A percentile compares a stretch with the other conserved stretches of the same genome.
Conservation (phyloP, 1,139 yeast species). For the Candida buenavistaensis region DNA sequence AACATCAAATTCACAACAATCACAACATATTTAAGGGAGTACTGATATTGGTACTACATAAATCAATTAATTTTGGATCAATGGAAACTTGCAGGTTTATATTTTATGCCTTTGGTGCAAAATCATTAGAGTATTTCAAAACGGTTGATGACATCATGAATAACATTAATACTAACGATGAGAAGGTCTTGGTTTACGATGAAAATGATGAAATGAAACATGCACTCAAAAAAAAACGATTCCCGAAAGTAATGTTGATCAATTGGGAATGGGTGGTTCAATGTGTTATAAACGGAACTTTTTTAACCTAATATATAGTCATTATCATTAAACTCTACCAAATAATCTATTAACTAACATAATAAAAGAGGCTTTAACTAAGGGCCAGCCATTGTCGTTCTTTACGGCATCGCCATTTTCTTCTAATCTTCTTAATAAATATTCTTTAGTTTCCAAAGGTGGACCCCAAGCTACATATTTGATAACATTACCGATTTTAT, state of each 20-base stretch:
- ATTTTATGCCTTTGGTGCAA: conserved; percentile 49
- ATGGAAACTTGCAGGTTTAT: conserved; percentile 44
- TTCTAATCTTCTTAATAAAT: conserved; percentile 85
- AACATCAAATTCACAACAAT: conserved; percentile 42
- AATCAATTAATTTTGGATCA: conserved; percentile 21
- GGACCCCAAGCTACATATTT: conserved; percentile 99
- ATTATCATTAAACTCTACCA: conserved; percentile 9
- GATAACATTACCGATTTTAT: conserved; percentile 73
- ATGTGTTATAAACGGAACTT: conserved; percentile 53
- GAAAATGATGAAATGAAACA: conserved; percentile 14
- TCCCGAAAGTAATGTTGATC: conserved; percentile 25
- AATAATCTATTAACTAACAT: conserved; percentile 45
- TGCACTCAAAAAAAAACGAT: conserved; percentile 4
- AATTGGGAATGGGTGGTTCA: conserved; percentile 81
- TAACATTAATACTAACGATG: conserved; percentile 1
- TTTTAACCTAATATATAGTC: not conserved
- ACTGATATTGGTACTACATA: conserved; percentile 31
- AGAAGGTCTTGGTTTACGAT: conserved; percentile 25
- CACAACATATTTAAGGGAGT: conserved; percentile 28
- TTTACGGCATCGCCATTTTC: conserved; percentile 97
- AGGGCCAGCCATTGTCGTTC: conserved; percentile 80
- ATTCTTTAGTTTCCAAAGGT: conserved; percentile 89
- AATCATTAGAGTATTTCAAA: conserved; percentile 18
- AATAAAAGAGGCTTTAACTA: conserved; percentile 56
- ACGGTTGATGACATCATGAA: conserved; percentile 9